These are phyloP conservation scores for Collybia sp. DNA, from an alignment of 768 basidiomycete species.

Conservation along the genomic window DNA sequence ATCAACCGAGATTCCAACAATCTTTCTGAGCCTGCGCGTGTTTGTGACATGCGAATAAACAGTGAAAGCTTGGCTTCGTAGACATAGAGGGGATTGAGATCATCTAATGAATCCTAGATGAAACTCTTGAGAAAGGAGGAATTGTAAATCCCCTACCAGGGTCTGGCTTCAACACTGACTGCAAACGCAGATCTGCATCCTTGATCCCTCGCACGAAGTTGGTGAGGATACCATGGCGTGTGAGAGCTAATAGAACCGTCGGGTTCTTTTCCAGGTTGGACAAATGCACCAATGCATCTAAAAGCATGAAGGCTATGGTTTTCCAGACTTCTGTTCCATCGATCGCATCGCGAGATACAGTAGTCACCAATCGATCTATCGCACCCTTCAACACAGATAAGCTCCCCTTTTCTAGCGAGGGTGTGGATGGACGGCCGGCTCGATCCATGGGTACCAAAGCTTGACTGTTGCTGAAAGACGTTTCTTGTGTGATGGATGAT, in stretches of 20 bases:
- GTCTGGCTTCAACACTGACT: conserved; percentile 80
- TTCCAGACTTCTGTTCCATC: conserved; percentile 98
- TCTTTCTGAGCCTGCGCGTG: conserved; percentile 78
- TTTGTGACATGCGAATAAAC: conserved; percentile 80
- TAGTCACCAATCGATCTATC: conserved; percentile 68
- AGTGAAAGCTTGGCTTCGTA: conserved; percentile 95
- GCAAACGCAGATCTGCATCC: conserved; percentile 72
- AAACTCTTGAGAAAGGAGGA: background rate
- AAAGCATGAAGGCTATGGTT: conserved; percentile 87
- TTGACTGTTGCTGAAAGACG: conserved; percentile 31
- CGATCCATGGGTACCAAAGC: conserved; percentile 24
- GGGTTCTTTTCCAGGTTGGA: conserved; percentile 69
- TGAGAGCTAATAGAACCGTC: conserved; percentile 50
- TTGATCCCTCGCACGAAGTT: conserved; percentile 84
- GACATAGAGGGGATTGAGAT: conserved; percentile 87
- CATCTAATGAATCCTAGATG: conserved; percentile 44
- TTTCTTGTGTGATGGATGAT: conserved; percentile 35
- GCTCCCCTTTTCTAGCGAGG: conserved; percentile 57
- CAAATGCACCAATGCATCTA: conserved; percentile 76
- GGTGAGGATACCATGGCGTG: conserved; percentile 70
- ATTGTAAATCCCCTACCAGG: conserved; percentile 56
- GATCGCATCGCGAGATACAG: conserved; percentile 85
- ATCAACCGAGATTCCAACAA: conserved; percentile 76
- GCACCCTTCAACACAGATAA: conserved; percentile 60
- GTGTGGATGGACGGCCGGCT: conserved; percentile 11